Evolutionary conservation across 768 basidiomycete species (phyloP), one percentile per base, ranked within the genome.

Genomic region (Tubosaeta sp.): DNA sequence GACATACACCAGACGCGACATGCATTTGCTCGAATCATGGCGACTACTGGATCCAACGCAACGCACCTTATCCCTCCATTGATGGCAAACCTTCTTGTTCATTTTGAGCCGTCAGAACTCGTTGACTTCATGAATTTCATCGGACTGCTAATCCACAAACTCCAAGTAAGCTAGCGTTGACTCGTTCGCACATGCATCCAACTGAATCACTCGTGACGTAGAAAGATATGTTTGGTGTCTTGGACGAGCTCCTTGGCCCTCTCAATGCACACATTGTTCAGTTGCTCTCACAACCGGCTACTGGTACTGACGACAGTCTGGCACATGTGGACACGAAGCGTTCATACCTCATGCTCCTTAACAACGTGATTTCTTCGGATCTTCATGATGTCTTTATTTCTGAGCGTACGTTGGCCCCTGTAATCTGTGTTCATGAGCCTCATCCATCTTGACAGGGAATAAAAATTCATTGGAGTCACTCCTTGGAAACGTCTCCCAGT

Each of bases 81-180:
- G 41, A 97, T 97, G 83, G 77, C 80, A 40, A 87, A 90, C 65
- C 81, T 98, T n/a, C 81, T 98, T 45, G 80, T 84, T 3, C 90
- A 95, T 59, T 94, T 94, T 61, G 92, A 96, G 57, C 87, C 93
- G 1, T 81, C 86, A 7, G 96, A 99, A 68, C 73, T 99, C 51
- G 85, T 88, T 25, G 96, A 99, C 64, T 95, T 98, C 61, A 86
- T 98, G 78, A 88, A 86, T 61, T 98, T 99, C 74, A 87, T 99
- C 48, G 87, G 87, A 7, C 74, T 96, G 9, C 73, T 97, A 47
- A 86, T 94, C 46, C 92, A 95, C 67, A 90, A 90, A 64, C 80
- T 98, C 48, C 90, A 92, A 76, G 94, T 93, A 53, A 48, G 67
- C n/a, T n/a, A n/a, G n/a, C n/a, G n/a, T 54, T 21, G 43, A 41